Evolutionary conservation across 768 basidiomycete species (phyloP).

Genomic region (Mycena kentingensis): DNA sequence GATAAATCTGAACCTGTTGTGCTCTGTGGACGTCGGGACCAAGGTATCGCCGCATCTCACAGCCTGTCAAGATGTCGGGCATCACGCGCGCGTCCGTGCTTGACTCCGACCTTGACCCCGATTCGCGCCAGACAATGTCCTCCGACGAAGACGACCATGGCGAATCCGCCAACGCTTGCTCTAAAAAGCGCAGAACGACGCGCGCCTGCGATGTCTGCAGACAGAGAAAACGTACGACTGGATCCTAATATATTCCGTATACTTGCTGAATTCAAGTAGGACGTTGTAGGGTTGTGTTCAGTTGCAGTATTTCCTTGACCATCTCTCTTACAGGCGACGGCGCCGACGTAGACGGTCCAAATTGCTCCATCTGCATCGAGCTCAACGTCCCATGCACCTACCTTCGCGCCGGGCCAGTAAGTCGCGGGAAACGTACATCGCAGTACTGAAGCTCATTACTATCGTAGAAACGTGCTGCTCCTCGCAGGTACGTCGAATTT

Average conservation of each 20-base stretch:
- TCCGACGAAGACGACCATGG: no score
- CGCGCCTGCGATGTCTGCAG: not conserved
- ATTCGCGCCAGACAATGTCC: no score
- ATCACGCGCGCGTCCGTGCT: no score
- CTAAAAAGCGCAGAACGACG: not conserved
- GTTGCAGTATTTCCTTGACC: not conserved
- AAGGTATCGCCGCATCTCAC: no score
- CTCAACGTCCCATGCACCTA: slow-evolving; percentile 10
- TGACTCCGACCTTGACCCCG: no score
- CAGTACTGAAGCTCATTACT: not conserved
- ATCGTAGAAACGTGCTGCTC: not conserved
- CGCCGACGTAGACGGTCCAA: slow-evolving; percentile 2
- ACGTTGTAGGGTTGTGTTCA: not conserved
- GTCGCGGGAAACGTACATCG: not conserved
- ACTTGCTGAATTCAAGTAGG: no score
- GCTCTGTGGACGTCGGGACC: no score
- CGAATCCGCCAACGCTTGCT: no score
- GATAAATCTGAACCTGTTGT: no score
- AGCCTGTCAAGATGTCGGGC: no score
- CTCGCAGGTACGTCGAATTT: not conserved
- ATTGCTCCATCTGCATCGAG: slow-evolving; percentile 10
- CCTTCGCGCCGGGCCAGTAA: not conserved
- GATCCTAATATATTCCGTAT: not conserved
- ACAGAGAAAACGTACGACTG: not conserved
- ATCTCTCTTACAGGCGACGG: no score